Percentiles rank a stretch among this genome's conserved stretches.
Evolutionary conservation across 768 basidiomycete genomes (phyloP).

Genomic region (Multifurca ochricompacta): DNA sequence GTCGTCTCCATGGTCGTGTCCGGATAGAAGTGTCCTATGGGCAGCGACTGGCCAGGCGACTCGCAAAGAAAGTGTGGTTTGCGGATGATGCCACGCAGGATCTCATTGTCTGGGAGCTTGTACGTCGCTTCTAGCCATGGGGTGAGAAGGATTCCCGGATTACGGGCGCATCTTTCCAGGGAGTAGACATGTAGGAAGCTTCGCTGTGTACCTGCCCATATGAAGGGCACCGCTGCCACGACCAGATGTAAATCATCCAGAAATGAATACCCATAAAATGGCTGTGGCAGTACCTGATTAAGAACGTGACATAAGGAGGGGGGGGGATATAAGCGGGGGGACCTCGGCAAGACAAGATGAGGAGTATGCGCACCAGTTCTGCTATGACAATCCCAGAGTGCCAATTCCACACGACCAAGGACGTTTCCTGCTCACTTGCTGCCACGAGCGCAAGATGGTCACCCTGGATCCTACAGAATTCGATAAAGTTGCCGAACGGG

Average conservation of each 20-base stretch:
- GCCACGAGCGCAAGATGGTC: too few species aligned
- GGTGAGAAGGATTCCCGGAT: not conserved
- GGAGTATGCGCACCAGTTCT: not conserved
- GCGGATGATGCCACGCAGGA: not conserved
- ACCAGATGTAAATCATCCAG: not conserved
- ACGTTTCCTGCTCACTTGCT: too few species aligned
- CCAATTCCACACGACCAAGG: too few species aligned
- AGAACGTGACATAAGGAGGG: not conserved
- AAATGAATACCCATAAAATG: not conserved
- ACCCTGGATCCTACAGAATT: too few species aligned
- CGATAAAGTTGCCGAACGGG: too few species aligned
- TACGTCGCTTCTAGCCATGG: not conserved
- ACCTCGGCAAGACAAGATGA: not conserved
- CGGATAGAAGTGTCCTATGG: too few species aligned
- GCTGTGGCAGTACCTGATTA: not conserved
- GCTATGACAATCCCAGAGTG: not conserved
- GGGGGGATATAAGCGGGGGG: not conserved
- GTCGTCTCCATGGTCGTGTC: not conserved
- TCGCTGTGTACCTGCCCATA: not conserved
- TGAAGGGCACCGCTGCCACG: not conserved
- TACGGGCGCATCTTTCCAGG: not conserved
- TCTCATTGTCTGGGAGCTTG: too few species aligned
- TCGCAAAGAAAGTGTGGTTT: not conserved
- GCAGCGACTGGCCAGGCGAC: too few species aligned
- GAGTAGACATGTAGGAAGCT: not conserved